phyloP scores from a whole-genome alignment of 495 filamentous ascomycete genomes.

The Sphaerosporella brunnea region DNA sequence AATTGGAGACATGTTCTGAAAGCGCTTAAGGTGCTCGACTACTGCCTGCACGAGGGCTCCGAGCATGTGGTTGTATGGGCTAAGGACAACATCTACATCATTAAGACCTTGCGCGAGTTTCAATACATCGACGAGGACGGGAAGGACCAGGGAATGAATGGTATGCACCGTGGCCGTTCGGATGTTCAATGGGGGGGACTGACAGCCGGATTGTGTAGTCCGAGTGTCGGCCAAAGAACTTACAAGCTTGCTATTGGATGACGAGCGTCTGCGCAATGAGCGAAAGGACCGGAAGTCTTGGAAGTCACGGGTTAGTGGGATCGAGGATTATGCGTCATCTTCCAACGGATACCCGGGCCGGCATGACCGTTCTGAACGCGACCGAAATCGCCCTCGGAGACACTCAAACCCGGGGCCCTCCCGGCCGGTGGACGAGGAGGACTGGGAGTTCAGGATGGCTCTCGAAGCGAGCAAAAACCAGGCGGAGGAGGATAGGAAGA shows the following conservation, averaged over 20 bases:
- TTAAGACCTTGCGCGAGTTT: slow-evolving; percentile 96
- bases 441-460: slow-evolving; percentile 79
- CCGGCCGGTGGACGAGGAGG: slow-evolving; percentile 46
- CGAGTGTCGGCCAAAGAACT: slow-evolving; percentile 92
- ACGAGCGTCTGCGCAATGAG: slow-evolving; percentile 82
- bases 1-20: slow-evolving; percentile 99
- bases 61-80: slow-evolving; percentile 97
- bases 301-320: slow-evolving; percentile 88
- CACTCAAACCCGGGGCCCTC: slow-evolving; percentile 16
- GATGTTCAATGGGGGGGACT: not conserved
- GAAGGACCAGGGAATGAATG: slow-evolving; percentile 86
- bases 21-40: slow-evolving; percentile 92
- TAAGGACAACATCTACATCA: slow-evolving; percentile 91
- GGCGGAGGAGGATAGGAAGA: slow-evolving; percentile 74
- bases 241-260: slow-evolving; percentile 81
- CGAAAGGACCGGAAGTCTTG: slow-evolving; percentile 81
- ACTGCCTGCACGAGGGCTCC: slow-evolving; percentile 92
- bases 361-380: slow-evolving; percentile 26
- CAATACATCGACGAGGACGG: slow-evolving; percentile 89
- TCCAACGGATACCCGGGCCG: slow-evolving; percentile 15
- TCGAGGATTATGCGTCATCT: slow-evolving; percentile 55
- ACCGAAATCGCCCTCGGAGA: slow-evolving; percentile 28
- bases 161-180: slow-evolving; percentile 32
- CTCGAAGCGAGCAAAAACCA: slow-evolving; percentile 93
- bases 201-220: slow-evolving; percentile 37